A percentile compares a stretch with the other conserved stretches of the same genome.
These are phyloP conservation scores for Chalara sp. DNA, from an alignment of 2,329 filamentous ascomycete species.

Conservation along the genomic window DNA sequence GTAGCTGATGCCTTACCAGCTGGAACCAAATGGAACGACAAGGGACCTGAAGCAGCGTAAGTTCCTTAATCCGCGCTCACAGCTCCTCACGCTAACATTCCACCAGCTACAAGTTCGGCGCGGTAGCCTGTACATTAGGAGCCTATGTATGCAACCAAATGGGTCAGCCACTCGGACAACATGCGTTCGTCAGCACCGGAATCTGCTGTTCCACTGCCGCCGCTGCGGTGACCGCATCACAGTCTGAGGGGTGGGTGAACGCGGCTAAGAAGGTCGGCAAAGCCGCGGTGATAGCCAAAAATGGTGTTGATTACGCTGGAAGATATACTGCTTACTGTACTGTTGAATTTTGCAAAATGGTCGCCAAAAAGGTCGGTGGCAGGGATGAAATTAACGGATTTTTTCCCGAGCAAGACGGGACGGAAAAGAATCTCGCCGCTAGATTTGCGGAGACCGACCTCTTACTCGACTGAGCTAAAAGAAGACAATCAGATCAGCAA, in stretches of 20 bases:
- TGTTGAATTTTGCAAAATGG: neutral
- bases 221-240: conserved; percentile 1
- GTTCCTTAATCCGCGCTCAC: conserved; percentile 1
- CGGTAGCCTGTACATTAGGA: conserved; percentile 1
- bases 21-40: neutral
- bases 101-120: conserved; percentile 2
- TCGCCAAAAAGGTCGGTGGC: neutral
- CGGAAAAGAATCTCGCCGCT: neutral
- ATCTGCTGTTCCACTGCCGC: neutral
- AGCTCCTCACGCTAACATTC: neutral
- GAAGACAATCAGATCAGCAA: neutral
- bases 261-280: neutral
- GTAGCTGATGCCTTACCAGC: neutral
- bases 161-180: neutral
- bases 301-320: neutral
- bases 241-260: neutral
- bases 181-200: neutral
- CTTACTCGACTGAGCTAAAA: neutral
- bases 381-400: neutral
- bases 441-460: conserved; percentile 1
- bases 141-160: neutral
- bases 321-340: neutral
- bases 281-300: neutral
- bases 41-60: neutral
- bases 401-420: neutral